Evolutionary conservation across 306 rosid genomes (phyloP).

Genomic region (Lathyrus oleraceus): DNA sequence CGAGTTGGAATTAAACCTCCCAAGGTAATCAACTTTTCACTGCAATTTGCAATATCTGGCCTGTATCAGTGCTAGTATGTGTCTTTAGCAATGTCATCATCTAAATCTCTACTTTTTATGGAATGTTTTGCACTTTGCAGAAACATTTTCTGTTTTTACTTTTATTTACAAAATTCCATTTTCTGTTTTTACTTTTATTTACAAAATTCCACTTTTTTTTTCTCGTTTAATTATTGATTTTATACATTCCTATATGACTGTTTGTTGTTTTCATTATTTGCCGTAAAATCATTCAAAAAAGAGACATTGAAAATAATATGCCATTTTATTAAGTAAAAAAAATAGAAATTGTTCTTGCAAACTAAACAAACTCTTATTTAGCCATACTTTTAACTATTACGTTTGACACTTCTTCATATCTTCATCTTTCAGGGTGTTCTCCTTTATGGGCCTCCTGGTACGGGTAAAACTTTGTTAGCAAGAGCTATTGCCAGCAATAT

Average conservation of each 20-base stretch:
- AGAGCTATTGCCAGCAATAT: conserved; percentile 97
- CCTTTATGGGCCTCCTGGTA: conserved; percentile 97
- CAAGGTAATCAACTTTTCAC: conserved; percentile 57
- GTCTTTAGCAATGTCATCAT: background rate
- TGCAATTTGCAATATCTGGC: conserved; percentile 4
- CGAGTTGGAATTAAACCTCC: conserved; percentile 99
- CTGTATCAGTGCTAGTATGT: background rate
- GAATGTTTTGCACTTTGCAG: background rate
- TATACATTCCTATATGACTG: background rate
- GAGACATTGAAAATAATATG: background rate
- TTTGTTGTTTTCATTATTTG: background rate
- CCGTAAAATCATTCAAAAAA: background rate
- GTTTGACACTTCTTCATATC: conserved; percentile 26
- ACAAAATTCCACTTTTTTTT: background rate
- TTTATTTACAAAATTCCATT: background rate
- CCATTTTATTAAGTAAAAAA: background rate
- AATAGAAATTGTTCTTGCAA: background rate
- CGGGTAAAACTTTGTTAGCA: conserved; percentile 93
- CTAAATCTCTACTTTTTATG: conserved; percentile 1
- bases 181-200: background rate
- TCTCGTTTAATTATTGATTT: background rate
- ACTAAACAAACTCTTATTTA: background rate
- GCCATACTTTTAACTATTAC: conserved; percentile 20
- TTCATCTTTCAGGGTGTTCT: conserved; percentile 78
- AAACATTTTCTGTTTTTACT: background rate